A percentile compares a stretch with the other conserved stretches of the same genome.
Evolutionary conservation across 306 rosid genomes (phyloP).

Genomic region (Gynostemma pentaphyllum): DNA sequence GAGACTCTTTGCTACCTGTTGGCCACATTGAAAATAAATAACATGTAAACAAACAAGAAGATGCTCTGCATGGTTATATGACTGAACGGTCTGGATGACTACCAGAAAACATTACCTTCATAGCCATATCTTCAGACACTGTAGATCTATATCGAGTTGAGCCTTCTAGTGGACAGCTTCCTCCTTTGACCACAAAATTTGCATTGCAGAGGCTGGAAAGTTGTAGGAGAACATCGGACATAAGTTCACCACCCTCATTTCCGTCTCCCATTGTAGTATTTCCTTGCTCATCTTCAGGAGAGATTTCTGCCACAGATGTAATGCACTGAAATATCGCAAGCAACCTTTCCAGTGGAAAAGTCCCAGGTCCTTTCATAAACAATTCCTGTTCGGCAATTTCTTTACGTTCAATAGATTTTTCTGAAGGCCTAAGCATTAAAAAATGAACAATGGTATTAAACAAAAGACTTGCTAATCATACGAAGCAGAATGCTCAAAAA

Average conservation of each 20-base stretch:
- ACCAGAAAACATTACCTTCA: conserved; percentile 75
- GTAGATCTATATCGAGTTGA: conserved; percentile 69
- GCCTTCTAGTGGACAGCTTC: conserved; percentile 83
- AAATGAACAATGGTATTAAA: not conserved
- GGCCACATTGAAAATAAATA: not conserved
- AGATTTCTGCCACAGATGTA: conserved; percentile 53
- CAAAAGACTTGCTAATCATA: not conserved
- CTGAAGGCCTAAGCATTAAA: conserved; percentile 39
- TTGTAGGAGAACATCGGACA: conserved; percentile 78
- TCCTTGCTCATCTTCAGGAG: conserved; percentile 38
- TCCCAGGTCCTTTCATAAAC: conserved; percentile 97
- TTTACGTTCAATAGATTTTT: conserved; percentile 53
- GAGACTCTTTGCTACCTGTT: conserved; percentile 89
- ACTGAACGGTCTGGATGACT: not conserved
- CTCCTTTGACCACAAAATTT: conserved; percentile 69
- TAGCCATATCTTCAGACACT: conserved; percentile 51
- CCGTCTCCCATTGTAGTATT: conserved; percentile 28
- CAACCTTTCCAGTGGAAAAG: conserved; percentile 86
- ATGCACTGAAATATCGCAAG: conserved; percentile 89
- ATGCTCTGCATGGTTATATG: not conserved
- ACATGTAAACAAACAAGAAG: not conserved
- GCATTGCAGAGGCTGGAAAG: conserved; percentile 87
- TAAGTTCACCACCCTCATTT: conserved; percentile 37
- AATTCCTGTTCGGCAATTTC: conserved; percentile 77
- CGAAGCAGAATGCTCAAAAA: not conserved